Evolutionary conservation across 345 rosid genomes (phyloP).

Genomic region (Populus deltoides): DNA sequence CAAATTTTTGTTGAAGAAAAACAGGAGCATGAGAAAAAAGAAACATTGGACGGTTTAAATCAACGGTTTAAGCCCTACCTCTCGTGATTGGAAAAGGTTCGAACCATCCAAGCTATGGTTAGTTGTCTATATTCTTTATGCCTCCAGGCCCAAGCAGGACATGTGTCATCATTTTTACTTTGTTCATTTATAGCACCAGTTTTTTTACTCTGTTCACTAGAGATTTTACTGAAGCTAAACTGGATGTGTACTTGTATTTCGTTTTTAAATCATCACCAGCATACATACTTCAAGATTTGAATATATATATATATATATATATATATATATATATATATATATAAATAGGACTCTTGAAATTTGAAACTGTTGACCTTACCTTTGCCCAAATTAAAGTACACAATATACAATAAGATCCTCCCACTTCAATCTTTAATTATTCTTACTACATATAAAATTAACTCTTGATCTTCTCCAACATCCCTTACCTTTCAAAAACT

Average conservation of each 20-base stretch:
- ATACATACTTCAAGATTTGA: too few relatives aligned
- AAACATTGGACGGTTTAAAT: constrained; percentile 34
- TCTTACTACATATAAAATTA: neutral
- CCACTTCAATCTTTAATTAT: too few relatives aligned
- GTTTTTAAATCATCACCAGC: too few relatives aligned
- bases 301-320: too few relatives aligned
- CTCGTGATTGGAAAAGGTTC: constrained; percentile 25
- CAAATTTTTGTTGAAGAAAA: neutral
- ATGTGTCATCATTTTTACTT: neutral
- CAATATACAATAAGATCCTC: too few relatives aligned
- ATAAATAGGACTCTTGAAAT: too few relatives aligned
- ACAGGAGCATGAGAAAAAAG: constrained; percentile 8
- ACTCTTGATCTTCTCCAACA: neutral
- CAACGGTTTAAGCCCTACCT: constrained; percentile 25
- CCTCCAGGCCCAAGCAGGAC: constrained; percentile 14
- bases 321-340: too few relatives aligned
- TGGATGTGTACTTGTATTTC: too few relatives aligned
- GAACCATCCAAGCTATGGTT: constrained; percentile 23
- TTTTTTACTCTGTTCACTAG: neutral
- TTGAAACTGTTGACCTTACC: too few relatives aligned
- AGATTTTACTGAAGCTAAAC: too few relatives aligned
- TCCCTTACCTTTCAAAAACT: neutral
- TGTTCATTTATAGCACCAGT: neutral
- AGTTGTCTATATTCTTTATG: constrained; percentile 40
- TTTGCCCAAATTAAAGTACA: too few relatives aligned